Percentiles rank a stretch among this genome's conserved stretches.
Evolutionary conservation across 1,139 yeast species (phyloP).

Genomic region (Dujonia santamariae): DNA sequence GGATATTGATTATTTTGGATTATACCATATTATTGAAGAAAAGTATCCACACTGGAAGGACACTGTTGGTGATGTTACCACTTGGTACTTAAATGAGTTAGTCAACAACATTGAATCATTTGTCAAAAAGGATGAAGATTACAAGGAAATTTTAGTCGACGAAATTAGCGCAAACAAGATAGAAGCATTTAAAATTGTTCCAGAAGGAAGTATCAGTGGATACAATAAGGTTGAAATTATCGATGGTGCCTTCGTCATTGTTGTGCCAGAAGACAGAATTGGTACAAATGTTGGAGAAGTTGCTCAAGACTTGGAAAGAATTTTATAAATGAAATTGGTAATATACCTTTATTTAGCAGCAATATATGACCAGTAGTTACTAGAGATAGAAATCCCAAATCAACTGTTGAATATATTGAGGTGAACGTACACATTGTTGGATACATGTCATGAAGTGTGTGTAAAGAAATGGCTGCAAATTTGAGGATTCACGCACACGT

Average conservation of each 20-base stretch:
- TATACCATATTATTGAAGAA: conserved; percentile 9
- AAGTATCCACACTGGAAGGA: conserved; percentile 6
- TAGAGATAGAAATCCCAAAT: too few relatives aligned
- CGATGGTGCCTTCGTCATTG: conserved; percentile 10
- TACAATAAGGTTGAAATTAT: conserved; percentile 8
- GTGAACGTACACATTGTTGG: too few relatives aligned
- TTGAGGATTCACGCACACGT: too few relatives aligned
- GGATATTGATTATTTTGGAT: conserved; percentile 10
- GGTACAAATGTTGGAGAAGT: conserved; percentile 9
- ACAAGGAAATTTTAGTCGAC: conserved; percentile 12
- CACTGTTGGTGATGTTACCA: conserved; percentile 9
- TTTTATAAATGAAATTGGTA: conserved; percentile 4
- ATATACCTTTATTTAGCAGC: too few relatives aligned
- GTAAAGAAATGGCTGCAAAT: too few relatives aligned
- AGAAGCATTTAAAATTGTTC: conserved; percentile 9
- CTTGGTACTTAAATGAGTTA: conserved; percentile 11
- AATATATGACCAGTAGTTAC: too few relatives aligned
- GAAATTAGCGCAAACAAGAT: conserved; percentile 9
- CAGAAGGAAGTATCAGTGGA: conserved; percentile 3
- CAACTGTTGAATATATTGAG: too few relatives aligned
- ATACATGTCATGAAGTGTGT: too few relatives aligned
- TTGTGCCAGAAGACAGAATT: conserved; percentile 6
- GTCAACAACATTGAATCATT: conserved; percentile 6
- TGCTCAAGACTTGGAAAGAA: conserved; percentile 8
- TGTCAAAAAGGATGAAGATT: conserved; percentile 10